These are phyloP conservation scores for Trichoderma virens DNA, from an alignment of 495 filamentous ascomycete genomes.

Conservation along the genomic window DNA sequence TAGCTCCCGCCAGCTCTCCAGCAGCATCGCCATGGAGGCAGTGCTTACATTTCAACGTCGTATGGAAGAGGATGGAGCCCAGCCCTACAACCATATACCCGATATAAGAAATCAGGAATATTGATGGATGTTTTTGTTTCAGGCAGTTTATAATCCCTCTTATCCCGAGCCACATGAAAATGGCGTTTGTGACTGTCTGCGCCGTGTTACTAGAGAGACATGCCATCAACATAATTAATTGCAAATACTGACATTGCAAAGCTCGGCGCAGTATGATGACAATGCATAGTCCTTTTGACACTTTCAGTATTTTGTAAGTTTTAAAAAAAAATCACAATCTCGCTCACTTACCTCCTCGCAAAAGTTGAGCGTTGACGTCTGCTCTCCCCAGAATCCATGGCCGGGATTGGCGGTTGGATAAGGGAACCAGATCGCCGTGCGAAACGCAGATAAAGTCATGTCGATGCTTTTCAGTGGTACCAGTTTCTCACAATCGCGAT, in stretches of 20 bases:
- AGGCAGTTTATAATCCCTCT: conserved; percentile 66
- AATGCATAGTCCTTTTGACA: conserved; percentile 37
- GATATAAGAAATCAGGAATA: conserved; percentile 62
- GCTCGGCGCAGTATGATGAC: conserved; percentile 39
- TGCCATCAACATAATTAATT: not conserved
- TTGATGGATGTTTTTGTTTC: conserved; percentile 59
- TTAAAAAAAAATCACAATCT: not conserved
- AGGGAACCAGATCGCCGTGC: not conserved
- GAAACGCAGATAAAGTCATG: not conserved
- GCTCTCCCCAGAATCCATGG: conserved; percentile 72
- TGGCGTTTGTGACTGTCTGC: conserved; percentile 71
- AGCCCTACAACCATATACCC: conserved; percentile 75
- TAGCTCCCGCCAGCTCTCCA: not conserved
- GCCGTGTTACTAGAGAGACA: conserved; percentile 14
- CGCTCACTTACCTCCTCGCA: conserved; percentile 69
- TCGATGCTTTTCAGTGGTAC: not conserved
- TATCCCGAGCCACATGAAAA: conserved; percentile 67
- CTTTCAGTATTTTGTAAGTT: not conserved
- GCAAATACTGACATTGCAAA: conserved; percentile 24
- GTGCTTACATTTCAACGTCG: conserved; percentile 67
- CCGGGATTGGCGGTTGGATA: not conserved
- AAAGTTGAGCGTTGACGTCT: conserved; percentile 88
- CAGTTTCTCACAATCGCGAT: too few species aligned
- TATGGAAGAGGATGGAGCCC: conserved; percentile 77
- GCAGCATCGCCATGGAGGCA: not conserved